These are phyloP conservation scores for Fusarium bactridioides DNA, from an alignment of 2,329 filamentous ascomycete species.

Conservation along the genomic window DNA sequence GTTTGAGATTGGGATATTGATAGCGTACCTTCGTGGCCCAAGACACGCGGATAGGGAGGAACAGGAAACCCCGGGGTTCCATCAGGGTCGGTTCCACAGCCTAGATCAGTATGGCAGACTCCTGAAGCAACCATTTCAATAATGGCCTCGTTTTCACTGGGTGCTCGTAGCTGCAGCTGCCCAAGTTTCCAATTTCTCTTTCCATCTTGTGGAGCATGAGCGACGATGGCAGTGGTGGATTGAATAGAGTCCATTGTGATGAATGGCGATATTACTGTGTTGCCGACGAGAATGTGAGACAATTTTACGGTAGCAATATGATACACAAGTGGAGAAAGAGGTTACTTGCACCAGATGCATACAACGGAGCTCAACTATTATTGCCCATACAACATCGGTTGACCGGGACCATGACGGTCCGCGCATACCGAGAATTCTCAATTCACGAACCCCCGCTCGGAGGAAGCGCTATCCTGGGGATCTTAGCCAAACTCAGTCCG, in stretches of 20 bases:
- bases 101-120: neutral
- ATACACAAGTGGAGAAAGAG: neutral
- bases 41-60: neutral
- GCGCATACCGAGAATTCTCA: neutral
- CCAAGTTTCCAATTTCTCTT: neutral
- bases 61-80: neutral
- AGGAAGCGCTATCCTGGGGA: neutral
- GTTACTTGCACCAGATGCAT: neutral
- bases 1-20: no score
- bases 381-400: neutral
- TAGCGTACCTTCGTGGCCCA: neutral
- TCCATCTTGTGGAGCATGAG: neutral
- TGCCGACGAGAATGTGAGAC: neutral
- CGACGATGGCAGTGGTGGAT: neutral
- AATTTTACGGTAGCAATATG: neutral
- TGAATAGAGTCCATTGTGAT: neutral
- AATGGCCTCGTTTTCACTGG: neutral
- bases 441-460: neutral
- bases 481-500: neutral
- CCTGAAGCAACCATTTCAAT: neutral
- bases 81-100: neutral
- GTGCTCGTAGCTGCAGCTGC: neutral
- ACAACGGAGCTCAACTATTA: neutral
- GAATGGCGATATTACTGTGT: neutral
- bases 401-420: neutral